phyloP scores from a whole-genome alignment of 176 grass and related monocot species.

The Aegilops longissima region DNA sequence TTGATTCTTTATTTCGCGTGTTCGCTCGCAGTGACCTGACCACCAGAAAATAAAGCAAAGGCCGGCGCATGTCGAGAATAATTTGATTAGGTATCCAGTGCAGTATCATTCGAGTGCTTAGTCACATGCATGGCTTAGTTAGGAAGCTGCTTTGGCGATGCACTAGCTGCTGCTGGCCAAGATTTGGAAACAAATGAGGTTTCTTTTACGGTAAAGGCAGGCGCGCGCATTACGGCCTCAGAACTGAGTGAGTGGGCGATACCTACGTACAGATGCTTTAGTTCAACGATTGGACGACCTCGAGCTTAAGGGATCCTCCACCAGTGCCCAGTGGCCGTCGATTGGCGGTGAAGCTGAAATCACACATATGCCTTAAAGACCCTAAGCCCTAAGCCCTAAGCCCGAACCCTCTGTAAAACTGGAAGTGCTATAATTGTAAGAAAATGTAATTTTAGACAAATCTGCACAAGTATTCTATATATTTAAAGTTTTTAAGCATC shows the following conservation, averaged over 20 bases:
- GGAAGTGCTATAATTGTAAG: too few species aligned
- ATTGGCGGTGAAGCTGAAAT: too few species aligned
- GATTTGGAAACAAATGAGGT: conserved; percentile 34
- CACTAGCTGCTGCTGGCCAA: conserved; percentile 34
- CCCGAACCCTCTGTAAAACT: too few species aligned
- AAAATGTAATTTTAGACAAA: too few species aligned
- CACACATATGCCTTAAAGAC: too few species aligned
- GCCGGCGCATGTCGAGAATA: conserved; percentile 6
- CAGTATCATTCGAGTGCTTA: conserved; percentile 8
- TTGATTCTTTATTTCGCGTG: conserved; percentile 3
- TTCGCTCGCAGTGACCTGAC: neutral
- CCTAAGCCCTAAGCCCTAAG: too few species aligned
- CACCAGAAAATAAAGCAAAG: neutral
- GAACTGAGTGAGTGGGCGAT: neutral
- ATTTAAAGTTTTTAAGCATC: too few species aligned
- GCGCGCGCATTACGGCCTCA: conserved; percentile 2
- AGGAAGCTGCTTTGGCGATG: conserved; percentile 9
- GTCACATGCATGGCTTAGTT: neutral
- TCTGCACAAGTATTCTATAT: too few species aligned
- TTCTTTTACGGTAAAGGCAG: conserved; percentile 30
- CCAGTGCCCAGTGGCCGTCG: too few species aligned
- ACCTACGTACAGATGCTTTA: conserved; percentile 26
- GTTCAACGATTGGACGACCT: too few species aligned
- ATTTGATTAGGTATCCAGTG: neutral
- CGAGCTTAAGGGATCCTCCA: too few species aligned